Percentiles rank a stretch among this genome's conserved stretches.
phyloP scores from a whole-genome alignment of 2,329 filamentous ascomycete genomes.

The Trichoderma sp. region DNA sequence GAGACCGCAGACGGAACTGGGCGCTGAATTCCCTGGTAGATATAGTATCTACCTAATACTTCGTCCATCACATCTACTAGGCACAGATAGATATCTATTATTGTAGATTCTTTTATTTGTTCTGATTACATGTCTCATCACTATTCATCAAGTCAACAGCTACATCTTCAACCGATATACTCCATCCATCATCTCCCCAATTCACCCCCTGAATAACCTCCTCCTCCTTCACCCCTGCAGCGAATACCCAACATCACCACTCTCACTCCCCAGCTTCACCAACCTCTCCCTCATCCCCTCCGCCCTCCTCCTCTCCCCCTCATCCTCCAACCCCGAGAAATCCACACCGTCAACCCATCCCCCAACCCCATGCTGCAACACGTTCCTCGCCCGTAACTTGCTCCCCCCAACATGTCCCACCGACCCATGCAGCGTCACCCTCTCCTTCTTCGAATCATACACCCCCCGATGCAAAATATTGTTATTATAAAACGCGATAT shows the following conservation, averaged over 20 bases:
- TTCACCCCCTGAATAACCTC: slow-evolving; percentile 25
- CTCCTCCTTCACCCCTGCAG: slow-evolving; percentile 46
- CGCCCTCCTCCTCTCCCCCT: slow-evolving; percentile 49
- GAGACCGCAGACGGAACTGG: too few species aligned
- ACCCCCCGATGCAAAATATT: slow-evolving; percentile 78
- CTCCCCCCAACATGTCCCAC: slow-evolving; percentile 61
- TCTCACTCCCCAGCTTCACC: slow-evolving; percentile 59
- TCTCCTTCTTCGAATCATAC: slow-evolving; percentile 58
- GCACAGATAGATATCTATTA: neutral
- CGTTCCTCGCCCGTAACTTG: slow-evolving; percentile 62
- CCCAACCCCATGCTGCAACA: slow-evolving; percentile 72
- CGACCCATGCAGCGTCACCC: slow-evolving; percentile 71
- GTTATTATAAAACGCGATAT: slow-evolving; percentile 86
- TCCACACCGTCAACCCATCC: slow-evolving; percentile 61
- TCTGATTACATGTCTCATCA: too few species aligned
- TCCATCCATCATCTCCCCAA: neutral
- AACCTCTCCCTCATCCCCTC: slow-evolving; percentile 63
- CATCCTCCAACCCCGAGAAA: slow-evolving; percentile 45
- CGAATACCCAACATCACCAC: slow-evolving; percentile 63
- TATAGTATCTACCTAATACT: too few species aligned
- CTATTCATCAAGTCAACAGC: neutral
- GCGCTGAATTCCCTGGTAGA: too few species aligned
- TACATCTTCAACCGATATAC: neutral
- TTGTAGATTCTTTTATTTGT: too few species aligned
- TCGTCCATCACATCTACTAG: neutral